Evolutionary conservation across 352 stramenopile species (phyloP), one percentile per base, ranked within the genome.

Genomic region (Phytopythium sindhum): DNA sequence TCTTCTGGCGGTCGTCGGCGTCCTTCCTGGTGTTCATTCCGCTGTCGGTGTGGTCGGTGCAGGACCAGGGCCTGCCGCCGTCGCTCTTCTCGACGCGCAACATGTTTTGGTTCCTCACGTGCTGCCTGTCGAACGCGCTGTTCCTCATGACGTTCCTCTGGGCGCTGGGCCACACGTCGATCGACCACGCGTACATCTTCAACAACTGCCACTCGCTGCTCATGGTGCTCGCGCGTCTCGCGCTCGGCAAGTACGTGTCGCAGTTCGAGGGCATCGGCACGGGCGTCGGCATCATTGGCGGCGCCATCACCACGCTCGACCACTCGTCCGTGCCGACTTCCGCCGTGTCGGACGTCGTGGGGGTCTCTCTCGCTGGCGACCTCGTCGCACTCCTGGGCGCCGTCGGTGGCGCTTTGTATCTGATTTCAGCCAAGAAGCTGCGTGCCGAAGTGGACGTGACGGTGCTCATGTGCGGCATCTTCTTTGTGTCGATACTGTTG

Each of bases 181-280:
- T 91, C 62, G 80, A 84, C 52, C 84, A 93, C 64, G 86, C 83
- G 60, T 93, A 91, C 60, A 92, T 93, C 64, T 92, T 93, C 77
- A 93, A 95, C 73, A 95, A 93, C 60, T 91, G 83, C 60, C 86
- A 93, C 65, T 93, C 84, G 62, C 67, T 93, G 54, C 73, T 93
- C 26, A 89, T 95, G 73, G 80, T 95, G 21, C 65, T 92, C 2
- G 78, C 78, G 0, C 81, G 83, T 4, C 57, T 91, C 23, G 37
- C 88, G 0, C 68, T 89, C 21, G 84, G 81, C 0, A 68, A 85
- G 29, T 81, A 82, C 52, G 78, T 95, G 19, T 86, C 79, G 19
- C 75, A 89, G 66, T 89, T 88, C 50, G 86, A 95, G 64, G 81
- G 81, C 14, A 70, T 91, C 26, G 86, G 86, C 23, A 92, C 83